Percentiles rank a stretch among this genome's conserved stretches.
phyloP scores from a whole-genome alignment of 2,329 filamentous ascomycete species.

The Graphilbum ipis-grandicollis region DNA sequence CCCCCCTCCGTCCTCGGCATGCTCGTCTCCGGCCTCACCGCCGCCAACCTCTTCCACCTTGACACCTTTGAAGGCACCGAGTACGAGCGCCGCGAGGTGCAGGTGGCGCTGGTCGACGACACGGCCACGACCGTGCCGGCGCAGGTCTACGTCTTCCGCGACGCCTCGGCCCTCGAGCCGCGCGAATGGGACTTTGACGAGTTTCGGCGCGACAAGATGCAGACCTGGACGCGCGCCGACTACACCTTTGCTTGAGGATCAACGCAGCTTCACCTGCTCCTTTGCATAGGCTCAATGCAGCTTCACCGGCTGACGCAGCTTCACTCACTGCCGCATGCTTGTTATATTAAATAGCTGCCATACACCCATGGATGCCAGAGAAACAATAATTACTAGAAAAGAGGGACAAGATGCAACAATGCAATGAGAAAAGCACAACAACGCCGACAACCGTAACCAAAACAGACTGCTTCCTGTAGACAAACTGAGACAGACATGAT shows the following conservation, averaged over 20 bases:
- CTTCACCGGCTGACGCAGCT: too few species aligned
- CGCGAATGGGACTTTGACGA: conserved; percentile 78
- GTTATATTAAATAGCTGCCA: neutral
- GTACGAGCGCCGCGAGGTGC: conserved; percentile 42
- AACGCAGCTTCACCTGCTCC: neutral
- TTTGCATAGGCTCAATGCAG: too few species aligned
- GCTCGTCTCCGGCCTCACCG: conserved; percentile 61
- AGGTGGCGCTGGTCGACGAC: conserved; percentile 17
- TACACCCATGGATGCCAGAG: neutral
- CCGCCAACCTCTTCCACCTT: conserved; percentile 55
- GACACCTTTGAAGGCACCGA: conserved; percentile 70
- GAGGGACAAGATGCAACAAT: too few species aligned
- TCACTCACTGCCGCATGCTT: too few species aligned
- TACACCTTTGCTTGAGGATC: conserved; percentile 25
- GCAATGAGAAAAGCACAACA: too few species aligned
- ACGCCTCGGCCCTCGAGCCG: conserved; percentile 39
- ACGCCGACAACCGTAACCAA: too few species aligned
- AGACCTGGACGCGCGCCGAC: conserved; percentile 32
- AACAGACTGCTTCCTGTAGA: too few species aligned
- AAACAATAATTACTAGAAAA: too few species aligned
- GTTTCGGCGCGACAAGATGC: conserved; percentile 60
- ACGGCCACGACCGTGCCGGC: conserved; percentile 20
- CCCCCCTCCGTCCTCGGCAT: conserved; percentile 59
- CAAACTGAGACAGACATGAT: too few species aligned
- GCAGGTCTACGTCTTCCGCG: conserved; percentile 47